Conservation (phyloP, 352 stramenopile genomes). For the Phytopythium chamaehyphon region DNA sequence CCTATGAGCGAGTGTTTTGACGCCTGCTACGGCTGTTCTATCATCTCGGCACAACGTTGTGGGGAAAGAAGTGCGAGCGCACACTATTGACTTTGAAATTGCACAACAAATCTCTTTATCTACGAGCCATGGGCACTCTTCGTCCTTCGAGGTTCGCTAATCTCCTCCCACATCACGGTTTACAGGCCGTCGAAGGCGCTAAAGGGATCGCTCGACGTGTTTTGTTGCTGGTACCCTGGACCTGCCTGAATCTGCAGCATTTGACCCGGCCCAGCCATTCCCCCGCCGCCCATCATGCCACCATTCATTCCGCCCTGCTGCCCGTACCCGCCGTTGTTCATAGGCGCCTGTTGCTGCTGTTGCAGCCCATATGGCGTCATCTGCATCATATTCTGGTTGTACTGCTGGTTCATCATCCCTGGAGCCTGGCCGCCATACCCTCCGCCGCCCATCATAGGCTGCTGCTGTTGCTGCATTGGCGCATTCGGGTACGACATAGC, state of each 20-base stretch:
- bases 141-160: background rate
- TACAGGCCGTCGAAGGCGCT: conserved; percentile 79
- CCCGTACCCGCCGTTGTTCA: conserved; percentile 23
- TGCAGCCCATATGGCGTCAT: conserved; percentile 76
- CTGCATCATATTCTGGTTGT: conserved; percentile 66
- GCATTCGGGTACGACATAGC: conserved; percentile 25
- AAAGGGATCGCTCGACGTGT: conserved; percentile 52
- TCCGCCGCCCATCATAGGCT: conserved; percentile 12
- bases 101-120: no score
- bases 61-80: no score
- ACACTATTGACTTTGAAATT: no score
- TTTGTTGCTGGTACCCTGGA: conserved; percentile 38
- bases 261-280: conserved; percentile 48
- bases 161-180: conserved; percentile 7
- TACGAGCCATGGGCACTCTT: no score
- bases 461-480: conserved; percentile 8
- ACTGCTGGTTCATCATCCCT: conserved; percentile 38
- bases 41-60: no score
- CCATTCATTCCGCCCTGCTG: conserved; percentile 11
- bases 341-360: conserved; percentile 37
- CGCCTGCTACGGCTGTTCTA: no score
- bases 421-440: conserved; percentile 26
- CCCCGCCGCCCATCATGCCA: conserved; percentile 26
- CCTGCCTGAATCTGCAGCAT: conserved; percentile 70
- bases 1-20: no score